Conservation (phyloP, 2,329 filamentous ascomycete genomes). For the Macrophomina phaseolina region DNA sequence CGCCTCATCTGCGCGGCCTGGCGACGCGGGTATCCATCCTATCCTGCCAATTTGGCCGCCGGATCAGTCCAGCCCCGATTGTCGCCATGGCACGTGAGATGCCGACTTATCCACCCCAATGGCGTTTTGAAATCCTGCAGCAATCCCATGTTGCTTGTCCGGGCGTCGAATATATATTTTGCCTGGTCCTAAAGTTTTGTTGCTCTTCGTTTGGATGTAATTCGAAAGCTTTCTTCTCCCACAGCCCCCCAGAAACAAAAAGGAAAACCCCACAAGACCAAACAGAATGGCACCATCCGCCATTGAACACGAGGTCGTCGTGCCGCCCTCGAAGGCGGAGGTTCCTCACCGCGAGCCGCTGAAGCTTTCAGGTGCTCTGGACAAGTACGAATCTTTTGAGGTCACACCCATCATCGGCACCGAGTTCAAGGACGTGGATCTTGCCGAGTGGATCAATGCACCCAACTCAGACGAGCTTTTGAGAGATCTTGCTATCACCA, state of each 20-base stretch:
- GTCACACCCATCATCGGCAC: constrained; percentile 67
- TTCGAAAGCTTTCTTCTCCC: background rate
- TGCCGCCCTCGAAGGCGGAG: constrained; percentile 10
- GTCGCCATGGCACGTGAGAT: constrained; percentile 23
- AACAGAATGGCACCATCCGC: constrained; percentile 23
- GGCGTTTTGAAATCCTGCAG: background rate
- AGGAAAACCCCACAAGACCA: background rate
- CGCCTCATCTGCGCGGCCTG: background rate
- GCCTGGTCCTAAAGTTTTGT: background rate
- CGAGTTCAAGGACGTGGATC: constrained; percentile 64
- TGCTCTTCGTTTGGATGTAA: background rate
- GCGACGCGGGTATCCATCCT: background rate
- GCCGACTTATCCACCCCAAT: constrained; percentile 12
- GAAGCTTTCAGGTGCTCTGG: constrained; percentile 57
- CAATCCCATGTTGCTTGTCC: constrained; percentile 6
- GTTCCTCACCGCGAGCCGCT: constrained; percentile 45
- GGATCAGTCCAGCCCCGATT: constrained; percentile 9
- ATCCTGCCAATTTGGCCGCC: background rate
- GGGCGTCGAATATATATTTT: constrained; percentile 9
- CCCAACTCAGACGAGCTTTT: constrained; percentile 68
- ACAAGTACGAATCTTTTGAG: constrained; percentile 62
- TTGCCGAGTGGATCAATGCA: constrained; percentile 67
- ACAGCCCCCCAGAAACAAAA: background rate
- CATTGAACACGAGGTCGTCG: constrained; percentile 25
- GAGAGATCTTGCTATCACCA: constrained; percentile 63